Conservation (phyloP, 768 basidiomycete genomes). For the Lactarius hengduanensis region DNA sequence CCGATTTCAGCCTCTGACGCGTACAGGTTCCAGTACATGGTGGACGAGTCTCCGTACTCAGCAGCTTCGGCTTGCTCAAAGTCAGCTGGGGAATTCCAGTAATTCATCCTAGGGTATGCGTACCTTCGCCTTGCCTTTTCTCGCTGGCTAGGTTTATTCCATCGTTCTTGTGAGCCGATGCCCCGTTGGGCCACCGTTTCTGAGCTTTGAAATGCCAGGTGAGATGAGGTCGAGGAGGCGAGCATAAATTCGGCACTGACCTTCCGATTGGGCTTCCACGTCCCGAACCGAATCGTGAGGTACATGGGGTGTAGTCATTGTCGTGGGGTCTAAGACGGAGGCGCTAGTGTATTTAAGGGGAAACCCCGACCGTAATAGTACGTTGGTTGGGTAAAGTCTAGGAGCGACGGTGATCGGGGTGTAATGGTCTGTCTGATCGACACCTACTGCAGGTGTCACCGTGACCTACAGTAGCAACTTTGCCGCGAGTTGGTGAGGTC, state of each 20-base stretch:
- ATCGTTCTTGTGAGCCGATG: background rate
- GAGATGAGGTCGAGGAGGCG: background rate
- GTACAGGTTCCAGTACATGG: constrained; percentile 25
- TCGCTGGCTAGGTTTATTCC: background rate
- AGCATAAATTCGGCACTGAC: background rate
- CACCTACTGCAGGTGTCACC: no score
- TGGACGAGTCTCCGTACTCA: constrained; percentile 4
- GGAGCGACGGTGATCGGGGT: no score
- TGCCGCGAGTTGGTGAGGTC: no score
- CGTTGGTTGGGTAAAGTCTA: no score
- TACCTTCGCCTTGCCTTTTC: background rate
- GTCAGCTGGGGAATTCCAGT: background rate
- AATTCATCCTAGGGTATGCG: background rate
- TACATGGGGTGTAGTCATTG: background rate
- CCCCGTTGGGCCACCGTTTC: background rate
- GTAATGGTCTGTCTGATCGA: no score
- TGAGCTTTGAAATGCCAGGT: background rate
- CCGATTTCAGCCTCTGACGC: constrained; percentile 13
- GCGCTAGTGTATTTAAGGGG: background rate
- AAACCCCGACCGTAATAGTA: no score
- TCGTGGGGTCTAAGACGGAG: background rate
- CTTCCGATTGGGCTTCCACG: background rate
- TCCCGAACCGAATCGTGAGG: no score
- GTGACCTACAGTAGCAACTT: no score
- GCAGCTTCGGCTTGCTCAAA: background rate